These are phyloP conservation scores for Aspergillus felis DNA, from an alignment of 2,329 filamentous ascomycete species.

Conservation along the genomic window DNA sequence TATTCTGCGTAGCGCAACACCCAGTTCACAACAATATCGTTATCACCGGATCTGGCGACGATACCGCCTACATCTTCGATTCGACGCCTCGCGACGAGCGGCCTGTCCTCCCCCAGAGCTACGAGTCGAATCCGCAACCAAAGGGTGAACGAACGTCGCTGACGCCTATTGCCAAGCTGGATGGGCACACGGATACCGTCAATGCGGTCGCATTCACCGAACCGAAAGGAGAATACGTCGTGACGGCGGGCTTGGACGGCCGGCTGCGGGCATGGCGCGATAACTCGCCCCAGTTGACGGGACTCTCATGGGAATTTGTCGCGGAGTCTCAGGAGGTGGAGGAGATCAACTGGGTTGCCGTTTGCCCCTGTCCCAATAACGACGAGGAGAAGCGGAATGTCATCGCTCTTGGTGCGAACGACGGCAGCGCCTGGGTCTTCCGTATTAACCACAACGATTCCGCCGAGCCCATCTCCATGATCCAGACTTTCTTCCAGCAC, in stretches of 20 bases:
- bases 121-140: slow-evolving; percentile 62
- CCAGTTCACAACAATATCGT: slow-evolving; percentile 73
- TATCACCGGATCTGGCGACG: slow-evolving; percentile 82
- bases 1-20: slow-evolving; percentile 94
- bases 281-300: slow-evolving; percentile 44
- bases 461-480: slow-evolving; percentile 66
- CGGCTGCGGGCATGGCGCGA: slow-evolving; percentile 67
- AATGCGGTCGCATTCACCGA: slow-evolving; percentile 81
- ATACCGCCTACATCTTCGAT: slow-evolving; percentile 84
- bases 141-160: slow-evolving; percentile 58
- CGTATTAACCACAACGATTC: slow-evolving; percentile 67
- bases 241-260: slow-evolving; percentile 87
- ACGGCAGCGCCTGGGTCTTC: slow-evolving; percentile 96
- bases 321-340: slow-evolving; percentile 84
- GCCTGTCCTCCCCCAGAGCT: slow-evolving; percentile 73
- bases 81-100: slow-evolving; percentile 56
- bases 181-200: slow-evolving; percentile 90
- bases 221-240: slow-evolving; percentile 74
- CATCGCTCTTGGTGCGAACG: slow-evolving; percentile 79
- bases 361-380: slow-evolving; percentile 62
- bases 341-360: slow-evolving; percentile 84
- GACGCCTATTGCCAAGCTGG: slow-evolving; percentile 65
- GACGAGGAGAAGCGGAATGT: slow-evolving; percentile 65
- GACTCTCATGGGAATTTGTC: slow-evolving; percentile 61
- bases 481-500: slow-evolving; percentile 91